These are phyloP conservation scores for Didymella pinodella DNA, from an alignment of 2,329 filamentous ascomycete species.

Conservation along the genomic window DNA sequence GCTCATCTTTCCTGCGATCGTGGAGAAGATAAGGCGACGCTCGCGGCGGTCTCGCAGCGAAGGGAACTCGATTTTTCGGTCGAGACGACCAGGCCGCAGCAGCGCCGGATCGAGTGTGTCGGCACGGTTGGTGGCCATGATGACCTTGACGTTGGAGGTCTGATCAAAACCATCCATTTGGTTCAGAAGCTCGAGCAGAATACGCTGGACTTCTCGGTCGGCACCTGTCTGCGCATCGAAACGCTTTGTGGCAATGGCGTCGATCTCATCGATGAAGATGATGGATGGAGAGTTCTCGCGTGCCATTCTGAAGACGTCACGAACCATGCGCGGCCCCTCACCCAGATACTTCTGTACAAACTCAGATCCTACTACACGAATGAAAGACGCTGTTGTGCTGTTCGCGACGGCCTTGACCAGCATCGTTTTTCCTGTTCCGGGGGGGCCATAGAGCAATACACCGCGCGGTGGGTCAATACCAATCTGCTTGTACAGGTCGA, in stretches of 20 bases:
- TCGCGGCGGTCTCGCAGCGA: conserved; percentile 91
- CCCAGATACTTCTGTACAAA: conserved; percentile 99
- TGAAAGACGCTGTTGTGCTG: conserved; percentile 97
- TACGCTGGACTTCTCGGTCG: conserved; percentile 97
- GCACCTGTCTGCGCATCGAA: conserved; percentile 99
- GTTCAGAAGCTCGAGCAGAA: conserved; percentile 94
- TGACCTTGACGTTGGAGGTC: conserved; percentile 98
- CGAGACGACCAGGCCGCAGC: conserved; percentile 90
- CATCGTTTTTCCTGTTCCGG: conserved; percentile 97
- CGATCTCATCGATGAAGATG: conserved; percentile 99
- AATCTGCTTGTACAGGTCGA: conserved; percentile 98
- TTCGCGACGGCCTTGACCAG: conserved; percentile 98
- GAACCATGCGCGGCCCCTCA: conserved; percentile 97
- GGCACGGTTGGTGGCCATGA: conserved; percentile 99
- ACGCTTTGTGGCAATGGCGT: conserved; percentile 98
- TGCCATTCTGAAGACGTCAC: conserved; percentile 98
- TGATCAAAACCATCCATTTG: conserved; percentile 99
- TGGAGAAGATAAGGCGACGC: conserved; percentile 93
- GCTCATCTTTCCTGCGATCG: conserved; percentile 98
- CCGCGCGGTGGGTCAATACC: conserved; percentile 97
- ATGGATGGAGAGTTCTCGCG: conserved; percentile 97
- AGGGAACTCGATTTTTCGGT: conserved; percentile 99
- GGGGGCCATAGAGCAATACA: conserved; percentile 94
- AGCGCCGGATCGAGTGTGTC: conserved; percentile 96
- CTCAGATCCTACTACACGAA: conserved; percentile 96